These are phyloP conservation scores for Sporothrix curviconia DNA, from an alignment of 2,329 filamentous ascomycete species.

Conservation along the genomic window DNA sequence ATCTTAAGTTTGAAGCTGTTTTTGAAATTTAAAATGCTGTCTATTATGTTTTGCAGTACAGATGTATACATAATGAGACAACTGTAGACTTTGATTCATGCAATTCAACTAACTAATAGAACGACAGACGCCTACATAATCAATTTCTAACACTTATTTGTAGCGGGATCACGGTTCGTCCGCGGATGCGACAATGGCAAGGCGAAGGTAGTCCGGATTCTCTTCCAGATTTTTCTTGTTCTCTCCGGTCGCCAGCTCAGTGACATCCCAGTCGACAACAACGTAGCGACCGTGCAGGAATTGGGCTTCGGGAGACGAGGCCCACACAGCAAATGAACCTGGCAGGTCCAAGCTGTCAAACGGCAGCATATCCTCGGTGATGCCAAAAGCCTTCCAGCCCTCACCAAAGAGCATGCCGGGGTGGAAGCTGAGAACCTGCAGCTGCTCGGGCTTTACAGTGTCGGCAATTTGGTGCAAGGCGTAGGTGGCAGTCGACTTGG, in stretches of 20 bases:
- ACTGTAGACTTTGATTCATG: too few species aligned
- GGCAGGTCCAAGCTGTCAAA: slow-evolving; percentile 15
- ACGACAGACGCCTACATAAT: too few species aligned
- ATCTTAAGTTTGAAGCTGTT: too few species aligned
- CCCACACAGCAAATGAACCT: slow-evolving; percentile 34
- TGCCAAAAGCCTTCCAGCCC: neutral
- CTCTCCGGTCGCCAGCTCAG: slow-evolving; percentile 27
- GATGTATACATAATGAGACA: too few species aligned
- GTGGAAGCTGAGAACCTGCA: slow-evolving; percentile 23
- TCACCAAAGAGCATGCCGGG: slow-evolving; percentile 20
- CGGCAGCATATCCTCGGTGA: slow-evolving; percentile 1
- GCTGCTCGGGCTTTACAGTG: slow-evolving; percentile 13
- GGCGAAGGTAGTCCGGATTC: slow-evolving; percentile 19
- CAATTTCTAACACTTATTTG: too few species aligned
- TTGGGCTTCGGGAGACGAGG: slow-evolving; percentile 30
- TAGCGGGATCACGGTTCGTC: neutral
- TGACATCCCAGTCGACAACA: slow-evolving; percentile 37
- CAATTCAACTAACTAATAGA: too few species aligned
- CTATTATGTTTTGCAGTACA: too few species aligned
- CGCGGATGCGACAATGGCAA: slow-evolving; percentile 3
- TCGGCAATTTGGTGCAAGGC: slow-evolving; percentile 21
- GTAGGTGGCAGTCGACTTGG: slow-evolving; percentile 20
- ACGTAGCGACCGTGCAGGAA: slow-evolving; percentile 36
- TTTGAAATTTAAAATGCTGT: too few species aligned
- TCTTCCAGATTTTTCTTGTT: slow-evolving; percentile 15